Conservation (phyloP, 2,329 filamentous ascomycete genomes). For the Paecilomyces sp. region DNA sequence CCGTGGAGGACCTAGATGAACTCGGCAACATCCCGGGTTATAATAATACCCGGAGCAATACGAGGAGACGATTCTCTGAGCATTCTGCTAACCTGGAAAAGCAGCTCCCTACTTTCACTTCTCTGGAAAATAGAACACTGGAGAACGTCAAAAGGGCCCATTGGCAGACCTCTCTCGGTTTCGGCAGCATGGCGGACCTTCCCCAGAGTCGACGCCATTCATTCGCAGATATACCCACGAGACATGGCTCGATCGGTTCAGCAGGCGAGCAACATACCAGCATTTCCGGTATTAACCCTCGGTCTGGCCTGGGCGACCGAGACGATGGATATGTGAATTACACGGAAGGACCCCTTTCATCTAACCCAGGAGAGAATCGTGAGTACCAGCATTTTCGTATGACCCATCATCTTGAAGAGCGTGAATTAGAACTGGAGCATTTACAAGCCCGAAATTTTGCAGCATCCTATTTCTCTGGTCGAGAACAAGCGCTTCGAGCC, state of each 20-base stretch:
- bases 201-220: conserved; percentile 46
- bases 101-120: conserved; percentile 28
- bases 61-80: conserved; percentile 37
- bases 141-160: conserved; percentile 42
- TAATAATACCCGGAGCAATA: conserved; percentile 28
- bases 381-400: conserved; percentile 33
- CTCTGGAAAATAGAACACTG: conserved; percentile 36
- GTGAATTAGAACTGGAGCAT: conserved; percentile 27
- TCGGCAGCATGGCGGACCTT: conserved; percentile 38
- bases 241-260: conserved; percentile 37
- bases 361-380: conserved; percentile 34
- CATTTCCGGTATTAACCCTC: conserved; percentile 9
- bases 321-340: conserved; percentile 31
- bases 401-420: conserved; percentile 21
- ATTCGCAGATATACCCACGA: conserved; percentile 44
- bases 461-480: conserved; percentile 38
- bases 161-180: conserved; percentile 45
- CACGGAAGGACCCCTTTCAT: conserved; percentile 27
- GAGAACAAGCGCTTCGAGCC: conserved; percentile 27
- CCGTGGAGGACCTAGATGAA: conserved; percentile 39
- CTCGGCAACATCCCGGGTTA: conserved; percentile 33
- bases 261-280: conserved; percentile 24
- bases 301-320: conserved; percentile 22
- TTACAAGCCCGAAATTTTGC: conserved; percentile 32
- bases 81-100: conserved; percentile 35